These are phyloP conservation scores for Trebouxia gelatinosa DNA, from an alignment of 163 green algal genomes.

Conservation along the genomic window DNA sequence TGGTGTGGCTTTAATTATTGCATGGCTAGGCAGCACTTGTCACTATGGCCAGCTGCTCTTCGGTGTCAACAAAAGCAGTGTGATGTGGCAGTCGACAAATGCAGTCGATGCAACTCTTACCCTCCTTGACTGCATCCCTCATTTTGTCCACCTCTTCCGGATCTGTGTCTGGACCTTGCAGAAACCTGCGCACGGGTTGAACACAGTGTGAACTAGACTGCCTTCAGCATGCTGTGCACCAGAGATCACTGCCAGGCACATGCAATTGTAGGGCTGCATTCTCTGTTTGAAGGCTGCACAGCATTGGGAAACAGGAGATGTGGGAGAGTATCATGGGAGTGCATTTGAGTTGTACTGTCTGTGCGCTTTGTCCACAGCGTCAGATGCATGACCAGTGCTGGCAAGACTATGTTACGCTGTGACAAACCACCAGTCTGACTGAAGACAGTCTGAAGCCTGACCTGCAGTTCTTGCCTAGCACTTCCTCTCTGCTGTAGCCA, in stretches of 20 bases:
- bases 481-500: slow-evolving; percentile 57
- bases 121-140: slow-evolving; percentile 27
- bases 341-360: too few species aligned
- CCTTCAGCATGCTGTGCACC: not conserved
- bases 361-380: not conserved
- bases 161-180: slow-evolving; percentile 61
- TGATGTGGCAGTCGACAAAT: too few species aligned
- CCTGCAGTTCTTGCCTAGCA: slow-evolving; percentile 82
- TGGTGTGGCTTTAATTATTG: too few species aligned
- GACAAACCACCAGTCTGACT: not conserved
- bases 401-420: not conserved
- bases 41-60: too few species aligned
- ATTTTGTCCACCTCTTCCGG: slow-evolving; percentile 38
- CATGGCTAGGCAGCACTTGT: too few species aligned
- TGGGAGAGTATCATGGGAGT: not conserved
- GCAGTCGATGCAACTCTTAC: too few species aligned
- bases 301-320: not conserved
- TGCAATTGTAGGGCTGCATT: not conserved
- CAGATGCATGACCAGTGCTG: not conserved
- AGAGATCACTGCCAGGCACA: not conserved
- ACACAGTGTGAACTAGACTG: not conserved
- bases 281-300: not conserved
- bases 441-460: not conserved
- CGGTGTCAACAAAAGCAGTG: too few species aligned
- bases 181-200: slow-evolving; percentile 54